A percentile compares a stretch with the other conserved stretches of the same genome.
Conservation (phyloP, 306 rosid genomes). For the Vicia sativa region DNA sequence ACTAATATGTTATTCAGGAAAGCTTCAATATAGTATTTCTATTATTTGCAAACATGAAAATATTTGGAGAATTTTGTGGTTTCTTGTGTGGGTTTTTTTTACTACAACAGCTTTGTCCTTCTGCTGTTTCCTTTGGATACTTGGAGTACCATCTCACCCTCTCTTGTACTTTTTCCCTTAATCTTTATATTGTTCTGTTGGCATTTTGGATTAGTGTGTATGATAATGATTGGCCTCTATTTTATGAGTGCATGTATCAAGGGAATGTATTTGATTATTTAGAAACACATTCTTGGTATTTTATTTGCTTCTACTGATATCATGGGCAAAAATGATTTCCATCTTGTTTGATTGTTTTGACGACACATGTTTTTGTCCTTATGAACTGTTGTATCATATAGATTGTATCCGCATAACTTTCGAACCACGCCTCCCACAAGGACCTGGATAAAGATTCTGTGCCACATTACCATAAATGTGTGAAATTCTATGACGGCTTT, state of each 20-base stretch:
- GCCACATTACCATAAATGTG: conserved; percentile 77
- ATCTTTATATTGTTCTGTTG: background rate
- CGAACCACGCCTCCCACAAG: conserved; percentile 99
- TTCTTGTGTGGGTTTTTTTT: conserved; percentile 17
- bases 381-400: conserved; percentile 50
- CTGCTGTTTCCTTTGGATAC: conserved; percentile 1
- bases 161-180: background rate
- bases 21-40: background rate
- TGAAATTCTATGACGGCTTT: conserved; percentile 84
- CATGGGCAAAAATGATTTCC: conserved; percentile 3
- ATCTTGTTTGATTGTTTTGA: conserved; percentile 29
- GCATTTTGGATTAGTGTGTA: conserved; percentile 2
- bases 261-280: background rate
- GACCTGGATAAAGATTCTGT: conserved; percentile 99
- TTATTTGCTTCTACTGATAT: conserved; percentile 5
- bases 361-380: conserved; percentile 37
- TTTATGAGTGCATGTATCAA: conserved; percentile 12
- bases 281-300: background rate
- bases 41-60: background rate
- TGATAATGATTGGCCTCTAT: conserved; percentile 7
- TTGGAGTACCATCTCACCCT: background rate
- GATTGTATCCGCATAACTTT: conserved; percentile 85
- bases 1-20: background rate
- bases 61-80: conserved; percentile 1
- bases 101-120: background rate